Base-by-base conservation (phyloP, 768 basidiomycete genomes). In the Phaeolepiota aurea region DNA sequence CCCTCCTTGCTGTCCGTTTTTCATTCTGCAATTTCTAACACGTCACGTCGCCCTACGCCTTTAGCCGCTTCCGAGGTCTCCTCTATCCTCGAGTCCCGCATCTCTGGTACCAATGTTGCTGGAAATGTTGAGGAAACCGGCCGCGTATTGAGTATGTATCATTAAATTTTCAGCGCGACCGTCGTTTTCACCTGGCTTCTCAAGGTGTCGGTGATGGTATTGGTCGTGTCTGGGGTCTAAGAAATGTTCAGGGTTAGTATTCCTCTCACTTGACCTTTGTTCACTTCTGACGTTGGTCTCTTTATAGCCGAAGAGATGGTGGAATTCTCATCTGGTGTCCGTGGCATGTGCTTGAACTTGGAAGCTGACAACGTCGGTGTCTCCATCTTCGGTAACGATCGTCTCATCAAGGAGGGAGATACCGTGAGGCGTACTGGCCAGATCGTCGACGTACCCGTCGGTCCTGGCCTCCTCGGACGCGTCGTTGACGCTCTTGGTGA, bases 321-420 rank as follows among this genome's bases (percentile, higher is more conserved):
- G 79, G 96, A 99, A 79, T 99, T 99, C 79, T 90, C 94, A 37
- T 98, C 96, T 38, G 96, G 96, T 69, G 82, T 99, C 57, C 93
- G 96, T 64, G 96, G 96, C 77, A 99, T 99, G 96, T 97, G 93
- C 69, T 70, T 99, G 68, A 99, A 99, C 87, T 86, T 99, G 82
- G 96, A 99, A 72, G 91, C 94, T 69, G 96, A 98, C 83, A 97
- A 97, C 58, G 94, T 98, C 76, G 96, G 96, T 90, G 91, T 99
- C 60, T 91, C 96, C 74, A 93, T 98, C 74, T 99, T 99, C 77
- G 87, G 85, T 79, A 87, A 86, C 61, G 87, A 90, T 69, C 88
- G 88, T 77, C 79, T 85, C 74, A 98, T 98, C 81, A 93, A 93
- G 79, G 96, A 98, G 71, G 96, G 94, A 56, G 96, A 99, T 73